These are phyloP conservation scores for Monosporozyma servazzii DNA, from an alignment of 805 yeast species.

Conservation along the genomic window DNA sequence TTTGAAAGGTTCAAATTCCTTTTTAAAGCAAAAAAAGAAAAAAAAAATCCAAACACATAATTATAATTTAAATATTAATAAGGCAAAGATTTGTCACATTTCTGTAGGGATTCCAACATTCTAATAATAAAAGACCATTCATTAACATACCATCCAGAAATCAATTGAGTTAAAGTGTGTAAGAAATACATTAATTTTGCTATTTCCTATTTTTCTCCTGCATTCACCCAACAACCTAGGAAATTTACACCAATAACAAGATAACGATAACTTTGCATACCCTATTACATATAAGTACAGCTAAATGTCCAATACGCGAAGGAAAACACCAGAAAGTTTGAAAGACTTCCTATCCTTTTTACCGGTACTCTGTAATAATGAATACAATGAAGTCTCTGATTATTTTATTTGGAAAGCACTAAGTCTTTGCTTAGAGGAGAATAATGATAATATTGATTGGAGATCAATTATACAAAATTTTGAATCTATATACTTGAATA, in stretches of 20 bases:
- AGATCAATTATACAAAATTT: slow-evolving; percentile 11
- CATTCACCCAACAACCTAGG: not conserved
- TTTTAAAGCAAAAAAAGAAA: not conserved
- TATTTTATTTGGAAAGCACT: slow-evolving; percentile 24
- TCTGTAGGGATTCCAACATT: not conserved
- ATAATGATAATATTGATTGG: slow-evolving; percentile 18
- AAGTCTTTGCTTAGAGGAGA: slow-evolving; percentile 9
- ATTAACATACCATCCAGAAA: not conserved
- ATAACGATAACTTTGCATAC: not conserved
- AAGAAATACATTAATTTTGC: not conserved
- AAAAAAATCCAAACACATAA: not conserved
- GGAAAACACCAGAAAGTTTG: slow-evolving; percentile 9
- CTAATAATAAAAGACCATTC: not conserved
- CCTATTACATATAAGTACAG: not conserved
- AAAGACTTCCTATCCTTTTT: slow-evolving; percentile 22
- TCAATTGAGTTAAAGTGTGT: not conserved
- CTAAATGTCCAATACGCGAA: not conserved
- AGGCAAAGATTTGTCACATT: not conserved
- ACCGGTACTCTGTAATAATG: slow-evolving; percentile 18
- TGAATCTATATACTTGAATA: slow-evolving; percentile 15
- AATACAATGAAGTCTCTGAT: slow-evolving; percentile 19
- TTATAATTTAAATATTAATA: not conserved
- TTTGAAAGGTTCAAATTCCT: not conserved
- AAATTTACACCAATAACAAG: not conserved
- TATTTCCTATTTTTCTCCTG: not conserved